Base-by-base conservation (phyloP, 148 eudicot genomes). In the Nepenthes mirabilis region DNA sequence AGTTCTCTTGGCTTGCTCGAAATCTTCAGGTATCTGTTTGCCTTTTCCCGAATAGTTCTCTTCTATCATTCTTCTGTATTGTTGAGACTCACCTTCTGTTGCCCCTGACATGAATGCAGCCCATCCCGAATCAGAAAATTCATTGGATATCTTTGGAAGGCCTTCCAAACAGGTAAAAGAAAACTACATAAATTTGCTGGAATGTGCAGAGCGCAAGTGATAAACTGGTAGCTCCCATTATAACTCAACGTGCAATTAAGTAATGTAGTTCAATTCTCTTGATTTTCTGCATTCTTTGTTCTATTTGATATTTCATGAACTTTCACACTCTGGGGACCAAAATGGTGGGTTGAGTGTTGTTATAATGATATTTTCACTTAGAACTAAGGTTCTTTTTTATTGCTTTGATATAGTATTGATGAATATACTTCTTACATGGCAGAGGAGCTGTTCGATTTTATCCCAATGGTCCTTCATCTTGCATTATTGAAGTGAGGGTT, bases 121-220 rank as follows among this genome's bases (percentile, higher is more conserved):
- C 98, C 53, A 91, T 79, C 37, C 94, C 77, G 11, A 91, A 91
- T 76, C 93, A 88, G 71, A 91, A 91, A 75, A 85, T 91, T 66
- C 98, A 91, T 58, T 91, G 98, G 98, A 75, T 94, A 82, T 91
- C 98, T 48, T 57, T 85, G 56, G 98, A 85, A 66, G 98, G 98
- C 69, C 98, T 88, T 68, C 90, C 86, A 56, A 91, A 91, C 74
- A 83, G 90, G 98, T 91, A 74, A 48, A 11, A 37, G 9, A 35
- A 35, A 52, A 57, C 60, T 14, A 10, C 14, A 33, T 56, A 1
- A 23, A 34, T 59, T 59, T 9, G 35, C 14, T 52, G 23, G 55
- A 23, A 5, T 52, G 45, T 40, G 4, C 8, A 4, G 45, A 40
- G 45, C 23, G 23, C 45, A 40, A 40, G 45, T 40, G 45, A 40